Evolutionary conservation across 768 basidiomycete species (phyloP).

Genomic region (Krasilnikovozyma curviuscula): DNA sequence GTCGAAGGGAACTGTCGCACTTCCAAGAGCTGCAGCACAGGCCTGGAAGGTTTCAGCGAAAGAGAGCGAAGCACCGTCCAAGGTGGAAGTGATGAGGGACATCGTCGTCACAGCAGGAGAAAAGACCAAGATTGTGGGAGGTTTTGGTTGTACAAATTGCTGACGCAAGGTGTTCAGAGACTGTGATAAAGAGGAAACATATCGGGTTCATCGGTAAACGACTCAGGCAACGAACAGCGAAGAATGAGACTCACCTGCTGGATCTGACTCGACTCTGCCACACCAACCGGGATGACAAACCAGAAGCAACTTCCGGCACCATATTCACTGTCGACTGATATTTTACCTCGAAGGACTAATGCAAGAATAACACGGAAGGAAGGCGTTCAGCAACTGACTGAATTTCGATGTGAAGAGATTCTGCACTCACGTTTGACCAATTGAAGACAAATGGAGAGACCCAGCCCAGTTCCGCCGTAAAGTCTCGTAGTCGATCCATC

Average conservation of each 20-base stretch:
- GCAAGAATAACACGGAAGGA: too few relatives aligned
- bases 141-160: slow-evolving; percentile 34
- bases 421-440: slow-evolving; percentile 56
- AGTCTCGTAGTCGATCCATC: slow-evolving; percentile 58
- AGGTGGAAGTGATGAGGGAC: slow-evolving; percentile 38
- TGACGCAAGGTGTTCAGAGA: too few relatives aligned
- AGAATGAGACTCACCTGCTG: slow-evolving; percentile 35
- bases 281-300: slow-evolving; percentile 51
- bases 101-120: slow-evolving; percentile 43
- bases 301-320: slow-evolving; percentile 49
- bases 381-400: too few relatives aligned
- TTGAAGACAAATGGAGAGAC: slow-evolving; percentile 52
- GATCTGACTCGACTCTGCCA: slow-evolving; percentile 39
- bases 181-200: too few relatives aligned
- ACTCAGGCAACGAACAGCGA: too few relatives aligned
- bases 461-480: slow-evolving; percentile 60
- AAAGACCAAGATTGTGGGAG: slow-evolving; percentile 36
- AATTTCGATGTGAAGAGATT: too few relatives aligned
- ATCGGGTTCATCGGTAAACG: too few relatives aligned
- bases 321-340: slow-evolving; percentile 47
- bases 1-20: slow-evolving; percentile 31
- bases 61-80: slow-evolving; percentile 31
- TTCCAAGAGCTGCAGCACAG: slow-evolving; percentile 31
- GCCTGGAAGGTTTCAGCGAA: slow-evolving; percentile 31
- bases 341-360: slow-evolving; percentile 55